Percentiles rank a stretch among this genome's conserved stretches.
phyloP scores from a whole-genome alignment of 768 basidiomycete genomes.

The Pleurotus pulmonarius region DNA sequence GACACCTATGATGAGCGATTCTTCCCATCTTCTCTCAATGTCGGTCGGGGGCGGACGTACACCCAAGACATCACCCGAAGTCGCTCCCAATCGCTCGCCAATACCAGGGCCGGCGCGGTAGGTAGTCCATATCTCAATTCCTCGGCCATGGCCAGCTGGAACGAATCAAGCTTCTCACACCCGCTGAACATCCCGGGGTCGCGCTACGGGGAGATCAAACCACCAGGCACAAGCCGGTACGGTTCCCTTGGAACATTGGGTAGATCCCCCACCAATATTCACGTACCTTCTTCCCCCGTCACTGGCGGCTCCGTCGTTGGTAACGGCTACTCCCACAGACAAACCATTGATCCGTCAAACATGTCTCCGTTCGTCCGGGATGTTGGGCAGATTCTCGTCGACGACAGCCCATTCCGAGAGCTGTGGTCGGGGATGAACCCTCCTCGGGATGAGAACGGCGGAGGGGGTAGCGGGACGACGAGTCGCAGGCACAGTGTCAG shows the following conservation, averaged over 20 bases:
- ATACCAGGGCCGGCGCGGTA: conserved; percentile 51
- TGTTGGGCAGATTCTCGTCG: conserved; percentile 71
- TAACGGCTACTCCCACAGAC: conserved; percentile 45
- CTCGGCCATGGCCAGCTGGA: conserved; percentile 54
- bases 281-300: conserved; percentile 40
- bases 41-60: conserved; percentile 52
- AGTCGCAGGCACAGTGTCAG: conserved; percentile 82
- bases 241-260: conserved; percentile 55
- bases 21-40: conserved; percentile 35
- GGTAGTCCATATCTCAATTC: conserved; percentile 42
- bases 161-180: conserved; percentile 49
- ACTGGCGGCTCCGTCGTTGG: conserved; percentile 34
- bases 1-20: conserved; percentile 62
- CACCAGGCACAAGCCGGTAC: conserved; percentile 60
- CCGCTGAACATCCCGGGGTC: conserved; percentile 52
- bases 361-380: conserved; percentile 86
- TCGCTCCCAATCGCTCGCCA: conserved; percentile 73
- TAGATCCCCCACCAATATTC: conserved; percentile 52
- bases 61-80: conserved; percentile 65
- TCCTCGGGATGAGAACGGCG: conserved; percentile 59
- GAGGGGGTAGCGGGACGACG: conserved; percentile 73
- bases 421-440: conserved; percentile 72
- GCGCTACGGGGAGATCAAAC: conserved; percentile 61
- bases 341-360: conserved; percentile 57
- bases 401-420: conserved; percentile 67